Evolutionary conservation across 306 rosid species (phyloP).

Genomic region (Lathyrus aphaca): DNA sequence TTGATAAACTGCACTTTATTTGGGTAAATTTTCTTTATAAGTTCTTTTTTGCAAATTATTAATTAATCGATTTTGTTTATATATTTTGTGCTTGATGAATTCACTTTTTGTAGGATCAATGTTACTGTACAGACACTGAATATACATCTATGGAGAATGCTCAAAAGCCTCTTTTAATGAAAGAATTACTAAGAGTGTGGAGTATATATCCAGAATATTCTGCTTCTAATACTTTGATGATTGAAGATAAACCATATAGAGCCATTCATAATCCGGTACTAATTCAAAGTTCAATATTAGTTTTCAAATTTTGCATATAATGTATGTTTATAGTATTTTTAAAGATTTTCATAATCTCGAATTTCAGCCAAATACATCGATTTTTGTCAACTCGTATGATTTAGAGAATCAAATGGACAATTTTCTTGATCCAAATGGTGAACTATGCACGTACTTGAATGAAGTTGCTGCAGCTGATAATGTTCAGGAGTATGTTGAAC

Average conservation of each 20-base stretch:
- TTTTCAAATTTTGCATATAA: not conserved
- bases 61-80: not conserved
- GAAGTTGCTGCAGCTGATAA: constrained; percentile 13
- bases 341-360: no score
- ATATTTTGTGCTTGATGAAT: not conserved
- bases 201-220: not conserved
- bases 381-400: constrained; percentile 28
- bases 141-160: not conserved
- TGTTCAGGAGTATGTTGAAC: constrained; percentile 40
- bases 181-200: constrained; percentile 24
- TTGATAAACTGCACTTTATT: constrained; percentile 5
- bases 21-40: constrained; percentile 36
- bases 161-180: not conserved
- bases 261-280: constrained; percentile 40
- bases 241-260: constrained; percentile 35
- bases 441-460: not conserved
- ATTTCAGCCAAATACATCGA: constrained; percentile 18
- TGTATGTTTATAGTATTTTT: not conserved
- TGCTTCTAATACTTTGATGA: constrained; percentile 33
- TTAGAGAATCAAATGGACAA: constrained; percentile 6
- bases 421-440: not conserved
- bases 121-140: not conserved
- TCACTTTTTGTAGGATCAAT: constrained; percentile 18
- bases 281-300: not conserved
- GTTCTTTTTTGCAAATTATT: not conserved